phyloP scores from a whole-genome alignment of 2,329 filamentous ascomycete genomes.

The Verticillium albo-atrum region DNA sequence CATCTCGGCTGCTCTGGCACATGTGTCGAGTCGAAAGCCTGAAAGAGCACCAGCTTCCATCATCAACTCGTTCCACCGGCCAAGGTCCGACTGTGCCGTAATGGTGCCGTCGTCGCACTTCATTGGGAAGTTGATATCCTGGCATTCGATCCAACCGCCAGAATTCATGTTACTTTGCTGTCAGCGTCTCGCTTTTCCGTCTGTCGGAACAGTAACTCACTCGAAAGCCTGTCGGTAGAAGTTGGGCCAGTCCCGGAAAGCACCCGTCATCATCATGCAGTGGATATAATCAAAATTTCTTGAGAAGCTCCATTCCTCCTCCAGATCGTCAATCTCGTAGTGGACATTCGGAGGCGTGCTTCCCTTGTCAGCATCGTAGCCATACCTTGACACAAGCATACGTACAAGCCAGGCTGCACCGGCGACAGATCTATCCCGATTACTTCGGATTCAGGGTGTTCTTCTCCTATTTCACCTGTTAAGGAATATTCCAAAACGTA shows the following conservation, averaged over 20 bases:
- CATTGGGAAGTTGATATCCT: slow-evolving; percentile 28
- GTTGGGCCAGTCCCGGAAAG: slow-evolving; percentile 19
- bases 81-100: slow-evolving; percentile 15
- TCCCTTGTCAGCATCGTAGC: slow-evolving; percentile 3
- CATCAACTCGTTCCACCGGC: slow-evolving; percentile 23
- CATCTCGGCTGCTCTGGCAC: slow-evolving; percentile 17
- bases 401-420: slow-evolving; percentile 32
- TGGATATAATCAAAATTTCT: slow-evolving; percentile 29
- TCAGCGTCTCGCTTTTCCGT: not conserved
- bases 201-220: not conserved
- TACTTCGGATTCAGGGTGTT: slow-evolving; percentile 24
- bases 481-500: not conserved
- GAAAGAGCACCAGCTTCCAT: slow-evolving; percentile 22
- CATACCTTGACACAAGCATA: not conserved
- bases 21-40: slow-evolving; percentile 23
- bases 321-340: slow-evolving; percentile 56
- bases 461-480: slow-evolving; percentile 16
- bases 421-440: slow-evolving; percentile 37
- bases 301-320: slow-evolving; percentile 39
- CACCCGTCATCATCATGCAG: slow-evolving; percentile 25
- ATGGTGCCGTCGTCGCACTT: slow-evolving; percentile 23
- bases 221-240: slow-evolving; percentile 18
- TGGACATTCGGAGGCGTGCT: slow-evolving; percentile 36
- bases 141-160: slow-evolving; percentile 32
- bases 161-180: slow-evolving; percentile 22